Evolutionary conservation across 2,329 filamentous ascomycete genomes (phyloP), one percentile per base, ranked within the genome.

Genomic region (Bipolaris oryzae): DNA sequence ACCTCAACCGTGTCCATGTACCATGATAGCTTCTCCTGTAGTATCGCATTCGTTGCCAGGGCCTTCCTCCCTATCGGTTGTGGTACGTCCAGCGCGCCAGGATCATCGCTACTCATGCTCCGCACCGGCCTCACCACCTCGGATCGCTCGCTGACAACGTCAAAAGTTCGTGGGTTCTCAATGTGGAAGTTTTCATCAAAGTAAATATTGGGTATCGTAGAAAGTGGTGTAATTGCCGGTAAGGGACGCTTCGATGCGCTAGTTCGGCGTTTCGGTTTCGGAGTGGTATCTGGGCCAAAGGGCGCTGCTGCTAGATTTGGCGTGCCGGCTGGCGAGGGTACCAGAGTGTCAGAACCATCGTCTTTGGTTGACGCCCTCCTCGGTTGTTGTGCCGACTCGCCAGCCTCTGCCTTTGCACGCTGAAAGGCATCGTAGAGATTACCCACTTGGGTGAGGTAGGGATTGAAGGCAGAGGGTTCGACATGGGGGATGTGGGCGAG

Each of bases 1-100:
- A 99, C 92, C 74, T 99, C 95, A 20, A 99, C 92, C 0, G 95
- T 99, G 74, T 99, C 95, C 92, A 99, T 96, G 75, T 99, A 99
- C 95, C 95, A 99, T 0, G 95, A 98, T 11, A 99, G 81, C 77
- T 99, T 99, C 77, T 99, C 95, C 74, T 99, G 95, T 34, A 99
- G 77, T 56, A 99, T 99, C 0, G 95, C 95, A 77, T 99, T 99
- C 0, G 93, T 97, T 7, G 94, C 94, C 25, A 99, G 81, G 1
- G 91, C 90, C 74, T 97, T 98, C 58, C 94, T 86, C 7, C 81
- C 82, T 11, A 78, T 77, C 16, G 77, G 74, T 41, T 79, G 74
- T 7, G 90, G 87, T 10, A 84, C 83, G 20, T 83, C 77, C 0
- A 83, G 78, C 48, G 80, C 76, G 34, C 79, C 81, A 21, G 84